Conservation (phyloP, 257 asterid genomes). For the Knoxia roxburghii region DNA sequence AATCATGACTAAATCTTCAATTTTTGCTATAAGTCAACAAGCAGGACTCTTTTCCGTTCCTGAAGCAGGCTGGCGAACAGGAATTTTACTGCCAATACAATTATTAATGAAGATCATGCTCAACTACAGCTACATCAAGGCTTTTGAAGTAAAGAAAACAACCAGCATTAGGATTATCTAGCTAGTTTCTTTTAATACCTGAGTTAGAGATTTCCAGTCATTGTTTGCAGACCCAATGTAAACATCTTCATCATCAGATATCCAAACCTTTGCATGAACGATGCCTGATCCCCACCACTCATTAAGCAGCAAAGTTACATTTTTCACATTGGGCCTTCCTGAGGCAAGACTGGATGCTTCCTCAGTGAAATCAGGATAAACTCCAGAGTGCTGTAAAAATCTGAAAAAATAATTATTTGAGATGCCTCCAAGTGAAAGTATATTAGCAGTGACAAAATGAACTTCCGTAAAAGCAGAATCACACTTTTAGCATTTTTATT, state of each 20-base stretch:
- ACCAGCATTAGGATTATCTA: not conserved
- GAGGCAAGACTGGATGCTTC: conserved; percentile 67
- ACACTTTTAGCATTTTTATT: not conserved
- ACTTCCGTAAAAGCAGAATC: not conserved
- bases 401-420: conserved; percentile 36
- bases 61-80: not conserved
- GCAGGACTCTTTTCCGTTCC: too few species aligned
- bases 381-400: conserved; percentile 86
- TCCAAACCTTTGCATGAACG: conserved; percentile 88
- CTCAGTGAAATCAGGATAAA: conserved; percentile 69
- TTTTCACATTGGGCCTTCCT: conserved; percentile 72
- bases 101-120: not conserved
- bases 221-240: conserved; percentile 88
- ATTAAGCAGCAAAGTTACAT: conserved; percentile 53
- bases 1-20: too few species aligned
- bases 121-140: not conserved
- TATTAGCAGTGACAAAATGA: not conserved
- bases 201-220: conserved; percentile 92
- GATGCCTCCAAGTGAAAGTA: not conserved
- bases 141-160: not conserved
- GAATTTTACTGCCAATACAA: not conserved
- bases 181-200: conserved; percentile 32
- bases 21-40: too few species aligned
- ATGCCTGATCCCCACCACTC: conserved; percentile 93
- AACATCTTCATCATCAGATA: conserved; percentile 62